phyloP scores from a whole-genome alignment of 2,329 filamentous ascomycete genomes.

The Trichoderma koningii region DNA sequence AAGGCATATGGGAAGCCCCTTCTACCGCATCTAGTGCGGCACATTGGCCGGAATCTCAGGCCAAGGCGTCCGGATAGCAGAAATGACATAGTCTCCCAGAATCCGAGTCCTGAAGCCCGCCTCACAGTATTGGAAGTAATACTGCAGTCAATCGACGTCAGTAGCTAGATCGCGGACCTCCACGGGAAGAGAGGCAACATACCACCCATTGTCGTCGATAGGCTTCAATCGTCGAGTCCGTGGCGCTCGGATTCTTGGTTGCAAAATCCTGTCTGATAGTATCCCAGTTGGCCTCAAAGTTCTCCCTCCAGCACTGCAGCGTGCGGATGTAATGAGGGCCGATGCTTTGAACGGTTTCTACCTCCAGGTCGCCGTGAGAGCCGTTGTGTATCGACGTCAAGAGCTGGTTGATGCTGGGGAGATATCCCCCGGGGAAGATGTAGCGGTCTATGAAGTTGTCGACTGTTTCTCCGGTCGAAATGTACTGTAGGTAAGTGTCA shows the following conservation, averaged over 20 bases:
- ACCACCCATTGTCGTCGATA: conserved; percentile 72
- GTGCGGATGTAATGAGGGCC: conserved; percentile 72
- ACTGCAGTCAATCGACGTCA: not conserved
- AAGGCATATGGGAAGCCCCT: not conserved
- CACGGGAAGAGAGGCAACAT: conserved; percentile 30
- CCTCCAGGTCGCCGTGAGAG: conserved; percentile 61
- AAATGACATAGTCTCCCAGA: conserved; percentile 17
- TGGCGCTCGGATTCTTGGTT: conserved; percentile 57
- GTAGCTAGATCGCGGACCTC: not conserved
- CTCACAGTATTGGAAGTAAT: conserved; percentile 26
- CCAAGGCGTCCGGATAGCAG: conserved; percentile 20
- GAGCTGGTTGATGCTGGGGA: conserved; percentile 61
- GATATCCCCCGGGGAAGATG: conserved; percentile 76
- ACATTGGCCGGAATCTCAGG: conserved; percentile 20
- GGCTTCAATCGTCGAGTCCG: conserved; percentile 61
- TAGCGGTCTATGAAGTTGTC: conserved; percentile 44
- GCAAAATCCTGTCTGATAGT: conserved; percentile 54
- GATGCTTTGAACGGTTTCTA: conserved; percentile 70
- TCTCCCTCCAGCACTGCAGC: conserved; percentile 66
- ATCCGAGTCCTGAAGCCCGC: conserved; percentile 15
- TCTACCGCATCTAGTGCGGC: not conserved
- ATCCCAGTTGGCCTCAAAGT: conserved; percentile 51
- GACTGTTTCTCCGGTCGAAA: not conserved
- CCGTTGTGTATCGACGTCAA: conserved; percentile 61
- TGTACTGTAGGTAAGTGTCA: not conserved